Evolutionary conservation across 1,284 basidiomycete species (phyloP).

Genomic region (Golubevia sp.): DNA sequence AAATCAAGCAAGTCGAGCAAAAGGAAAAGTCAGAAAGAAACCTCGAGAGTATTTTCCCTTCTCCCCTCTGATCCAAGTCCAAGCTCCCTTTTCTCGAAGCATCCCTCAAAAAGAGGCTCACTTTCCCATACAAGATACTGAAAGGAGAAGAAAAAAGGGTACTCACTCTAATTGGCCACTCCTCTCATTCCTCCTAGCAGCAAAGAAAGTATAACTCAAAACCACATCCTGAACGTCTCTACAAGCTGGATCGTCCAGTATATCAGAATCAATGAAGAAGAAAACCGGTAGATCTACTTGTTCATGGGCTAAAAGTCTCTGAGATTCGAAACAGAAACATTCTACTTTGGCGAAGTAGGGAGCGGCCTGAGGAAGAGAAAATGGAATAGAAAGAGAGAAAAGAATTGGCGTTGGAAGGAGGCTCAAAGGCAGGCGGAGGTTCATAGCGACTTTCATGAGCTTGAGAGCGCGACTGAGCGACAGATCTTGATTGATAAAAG

Average conservation of each 20-base stretch:
- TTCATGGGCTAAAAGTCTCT: slow-evolving; percentile 52
- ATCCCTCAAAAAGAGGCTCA: background rate
- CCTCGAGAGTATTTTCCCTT: background rate
- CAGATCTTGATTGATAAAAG: background rate
- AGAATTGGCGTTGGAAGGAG: background rate
- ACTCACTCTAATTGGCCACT: slow-evolving; percentile 51
- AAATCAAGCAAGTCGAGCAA: background rate
- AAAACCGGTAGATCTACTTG: slow-evolving; percentile 61
- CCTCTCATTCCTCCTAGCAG: slow-evolving; percentile 63
- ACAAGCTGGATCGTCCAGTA: slow-evolving; percentile 49
- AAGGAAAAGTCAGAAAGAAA: slow-evolving; percentile 4
- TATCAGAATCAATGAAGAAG: slow-evolving; percentile 59
- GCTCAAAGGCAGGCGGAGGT: no score
- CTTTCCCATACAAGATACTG: background rate
- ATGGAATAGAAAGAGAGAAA: background rate
- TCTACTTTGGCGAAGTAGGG: slow-evolving; percentile 61
- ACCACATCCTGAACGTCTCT: slow-evolving; percentile 53
- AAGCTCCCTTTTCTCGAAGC: no score
- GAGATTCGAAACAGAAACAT: slow-evolving; percentile 61
- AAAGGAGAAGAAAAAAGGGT: slow-evolving; percentile 6
- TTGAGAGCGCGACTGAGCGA: background rate
- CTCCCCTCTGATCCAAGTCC: no score
- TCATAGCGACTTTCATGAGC: no score
- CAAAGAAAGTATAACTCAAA: slow-evolving; percentile 57
- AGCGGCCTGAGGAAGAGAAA: slow-evolving; percentile 25